phyloP scores from a whole-genome alignment of 345 rosid genomes.

The Gossypium stocksii region DNA sequence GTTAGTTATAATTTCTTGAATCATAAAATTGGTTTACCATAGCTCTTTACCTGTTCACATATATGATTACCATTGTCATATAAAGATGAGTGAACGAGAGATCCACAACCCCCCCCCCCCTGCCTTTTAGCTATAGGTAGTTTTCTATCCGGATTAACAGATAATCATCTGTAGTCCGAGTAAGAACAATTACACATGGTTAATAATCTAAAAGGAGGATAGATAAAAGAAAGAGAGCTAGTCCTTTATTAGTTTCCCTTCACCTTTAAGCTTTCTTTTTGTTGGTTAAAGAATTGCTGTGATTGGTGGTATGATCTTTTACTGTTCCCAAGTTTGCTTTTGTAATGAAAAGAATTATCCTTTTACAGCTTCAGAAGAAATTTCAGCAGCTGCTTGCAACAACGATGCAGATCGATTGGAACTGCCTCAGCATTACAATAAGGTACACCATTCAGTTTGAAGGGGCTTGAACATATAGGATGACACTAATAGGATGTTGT shows the following conservation, averaged over 20 bases:
- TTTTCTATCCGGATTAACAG: not conserved
- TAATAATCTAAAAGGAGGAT: not conserved
- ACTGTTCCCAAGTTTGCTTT: not conserved
- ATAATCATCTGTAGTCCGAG: not conserved
- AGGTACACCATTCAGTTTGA: constrained; percentile 31
- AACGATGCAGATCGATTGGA: constrained; percentile 49
- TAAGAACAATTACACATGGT: not conserved
- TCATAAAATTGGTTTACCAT: not conserved
- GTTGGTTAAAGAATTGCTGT: not conserved
- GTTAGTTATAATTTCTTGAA: constrained; percentile 41
- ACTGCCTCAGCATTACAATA: constrained; percentile 53
- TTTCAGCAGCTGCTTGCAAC: constrained; percentile 49
- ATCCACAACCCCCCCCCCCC: not conserved
- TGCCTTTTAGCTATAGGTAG: not conserved
- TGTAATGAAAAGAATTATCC: constrained; percentile 11
- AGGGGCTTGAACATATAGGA: not conserved
- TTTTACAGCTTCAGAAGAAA: constrained; percentile 63
- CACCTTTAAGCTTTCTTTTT: constrained; percentile 7
- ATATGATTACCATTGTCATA: not conserved
- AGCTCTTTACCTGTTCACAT: not conserved
- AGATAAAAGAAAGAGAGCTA: not conserved
- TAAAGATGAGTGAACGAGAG: not conserved
- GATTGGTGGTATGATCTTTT: not conserved
- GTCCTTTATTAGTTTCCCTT: not conserved
- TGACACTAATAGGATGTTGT: not conserved